Conservation (phyloP, 1,284 basidiomycete species). For the Apiotrichum montevideense region DNA sequence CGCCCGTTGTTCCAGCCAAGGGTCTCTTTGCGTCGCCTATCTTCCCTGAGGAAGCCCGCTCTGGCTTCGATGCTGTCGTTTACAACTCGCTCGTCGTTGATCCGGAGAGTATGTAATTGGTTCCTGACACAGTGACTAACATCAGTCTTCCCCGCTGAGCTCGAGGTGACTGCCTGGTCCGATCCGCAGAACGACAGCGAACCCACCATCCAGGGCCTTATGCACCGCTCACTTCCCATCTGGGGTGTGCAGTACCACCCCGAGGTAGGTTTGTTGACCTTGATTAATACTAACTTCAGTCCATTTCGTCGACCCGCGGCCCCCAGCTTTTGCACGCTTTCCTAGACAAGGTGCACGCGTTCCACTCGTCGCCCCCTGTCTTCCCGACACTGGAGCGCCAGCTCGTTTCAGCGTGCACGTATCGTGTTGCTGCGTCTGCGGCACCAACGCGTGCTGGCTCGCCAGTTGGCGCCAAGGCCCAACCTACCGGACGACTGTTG, state of each 20-base stretch:
- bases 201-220: conserved; percentile 44
- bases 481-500: conserved; percentile 2
- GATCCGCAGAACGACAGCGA: conserved; percentile 26
- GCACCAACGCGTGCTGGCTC: conserved; percentile 14
- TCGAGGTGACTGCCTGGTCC: conserved; percentile 50
- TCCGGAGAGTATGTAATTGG: conserved; percentile 26
- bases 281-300: conserved; percentile 25
- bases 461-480: neutral
- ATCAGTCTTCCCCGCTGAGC: conserved; percentile 46
- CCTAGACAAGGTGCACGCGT: conserved; percentile 30
- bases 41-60: conserved; percentile 19
- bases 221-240: conserved; percentile 63
- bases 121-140: neutral
- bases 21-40: conserved; percentile 33
- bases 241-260: conserved; percentile 97
- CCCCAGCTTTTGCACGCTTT: conserved; percentile 43
- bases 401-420: conserved; percentile 36
- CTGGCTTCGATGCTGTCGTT: conserved; percentile 65
- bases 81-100: conserved; percentile 59
- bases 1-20: conserved; percentile 21
- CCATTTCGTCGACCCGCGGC: conserved; percentile 48
- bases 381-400: conserved; percentile 30
- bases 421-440: conserved; percentile 27
- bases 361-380: conserved; percentile 22
- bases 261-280: conserved; percentile 50